phyloP scores from a whole-genome alignment of 2,329 filamentous ascomycete genomes.

The Scedosporium aurantiacum region DNA sequence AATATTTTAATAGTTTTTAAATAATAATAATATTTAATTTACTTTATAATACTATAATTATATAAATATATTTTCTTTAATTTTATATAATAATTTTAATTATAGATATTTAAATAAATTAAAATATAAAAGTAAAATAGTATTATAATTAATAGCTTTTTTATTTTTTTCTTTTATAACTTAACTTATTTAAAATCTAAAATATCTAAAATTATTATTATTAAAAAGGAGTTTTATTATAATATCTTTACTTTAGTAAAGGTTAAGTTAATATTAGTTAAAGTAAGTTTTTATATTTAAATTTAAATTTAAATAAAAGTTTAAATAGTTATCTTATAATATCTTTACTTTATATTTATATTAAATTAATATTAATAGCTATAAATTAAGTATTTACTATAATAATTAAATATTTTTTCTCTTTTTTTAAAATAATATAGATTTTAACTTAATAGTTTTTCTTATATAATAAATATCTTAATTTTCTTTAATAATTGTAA shows the following conservation, averaged over 20 bases:
- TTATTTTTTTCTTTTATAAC: not conserved
- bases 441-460: too few species aligned
- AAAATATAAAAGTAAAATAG: not conserved
- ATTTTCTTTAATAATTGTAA: too few species aligned
- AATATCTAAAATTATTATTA: constrained; percentile 1
- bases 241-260: not conserved
- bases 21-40: not conserved
- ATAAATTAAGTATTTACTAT: not conserved
- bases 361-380: not conserved
- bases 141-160: constrained; percentile 3
- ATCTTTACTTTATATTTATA: not conserved
- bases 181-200: not conserved
- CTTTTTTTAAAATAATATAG: too few species aligned
- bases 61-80: not conserved
- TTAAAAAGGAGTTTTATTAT: constrained; percentile 4
- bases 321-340: not conserved
- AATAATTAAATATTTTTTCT: not conserved
- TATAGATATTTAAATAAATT: constrained; percentile 5
- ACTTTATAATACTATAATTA: constrained; percentile 2
- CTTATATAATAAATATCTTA: too few species aligned
- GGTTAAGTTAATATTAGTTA: not conserved
- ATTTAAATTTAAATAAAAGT: too few species aligned
- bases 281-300: not conserved
- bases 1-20: not conserved
- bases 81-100: not conserved